Percentiles rank a stretch among this genome's conserved stretches.
These are phyloP conservation scores for Exophiala sp. DNA, from an alignment of 2,329 filamentous ascomycete species.

Conservation along the genomic window DNA sequence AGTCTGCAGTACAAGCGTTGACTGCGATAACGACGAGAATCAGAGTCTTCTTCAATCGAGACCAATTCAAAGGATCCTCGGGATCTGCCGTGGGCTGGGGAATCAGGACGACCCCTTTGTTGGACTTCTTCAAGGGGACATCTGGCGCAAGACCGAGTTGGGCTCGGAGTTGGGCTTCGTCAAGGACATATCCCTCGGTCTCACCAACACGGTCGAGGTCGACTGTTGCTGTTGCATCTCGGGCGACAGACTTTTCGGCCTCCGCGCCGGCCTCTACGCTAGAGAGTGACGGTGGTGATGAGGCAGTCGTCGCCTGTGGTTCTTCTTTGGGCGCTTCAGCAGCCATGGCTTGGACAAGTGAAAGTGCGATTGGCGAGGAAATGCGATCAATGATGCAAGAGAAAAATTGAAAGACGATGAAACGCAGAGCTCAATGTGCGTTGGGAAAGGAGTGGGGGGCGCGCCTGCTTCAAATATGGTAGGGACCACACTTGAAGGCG, in stretches of 20 bases:
- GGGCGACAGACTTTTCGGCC: background rate
- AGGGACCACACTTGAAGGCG: background rate
- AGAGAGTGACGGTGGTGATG: conserved; percentile 17
- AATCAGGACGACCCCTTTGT: conserved; percentile 47
- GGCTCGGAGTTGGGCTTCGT: conserved; percentile 23
- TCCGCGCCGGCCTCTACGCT: conserved; percentile 12
- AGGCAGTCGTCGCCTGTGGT: conserved; percentile 1
- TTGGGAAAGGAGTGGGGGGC: background rate
- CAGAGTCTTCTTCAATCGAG: conserved; percentile 46
- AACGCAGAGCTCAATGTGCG: background rate
- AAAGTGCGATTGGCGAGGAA: background rate
- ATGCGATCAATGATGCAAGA: too few species aligned
- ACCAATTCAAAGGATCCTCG: conserved; percentile 56
- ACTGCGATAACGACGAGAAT: conserved; percentile 49
- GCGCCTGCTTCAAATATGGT: background rate
- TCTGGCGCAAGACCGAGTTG: conserved; percentile 25
- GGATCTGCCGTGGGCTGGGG: conserved; percentile 53
- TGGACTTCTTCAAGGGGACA: conserved; percentile 35
- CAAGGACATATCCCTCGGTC: conserved; percentile 28
- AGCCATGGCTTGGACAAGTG: background rate
- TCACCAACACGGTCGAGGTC: conserved; percentile 29
- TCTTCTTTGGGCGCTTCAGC: background rate
- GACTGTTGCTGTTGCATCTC: conserved; percentile 8
- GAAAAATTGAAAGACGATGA: background rate
- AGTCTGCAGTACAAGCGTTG: conserved; percentile 49